phyloP scores from a whole-genome alignment of 306 rosid genomes.

The Hippophae tibetana region DNA sequence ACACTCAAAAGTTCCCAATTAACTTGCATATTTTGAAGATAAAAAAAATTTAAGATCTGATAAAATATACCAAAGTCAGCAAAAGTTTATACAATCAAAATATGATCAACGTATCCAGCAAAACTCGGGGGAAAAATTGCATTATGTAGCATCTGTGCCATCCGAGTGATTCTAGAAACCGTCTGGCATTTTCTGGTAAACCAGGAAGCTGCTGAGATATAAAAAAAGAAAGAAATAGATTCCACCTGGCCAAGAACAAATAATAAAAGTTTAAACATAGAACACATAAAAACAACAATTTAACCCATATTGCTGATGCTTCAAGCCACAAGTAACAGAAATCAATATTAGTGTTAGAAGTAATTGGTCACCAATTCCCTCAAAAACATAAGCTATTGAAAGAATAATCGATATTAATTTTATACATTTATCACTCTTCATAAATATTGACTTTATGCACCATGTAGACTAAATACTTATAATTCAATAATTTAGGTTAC shows the following conservation, averaged over 20 bases:
- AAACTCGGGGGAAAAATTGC: slow-evolving; percentile 7
- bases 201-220: neutral
- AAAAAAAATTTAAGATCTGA: neutral
- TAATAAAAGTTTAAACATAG: neutral
- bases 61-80: slow-evolving; percentile 24
- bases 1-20: slow-evolving; percentile 9
- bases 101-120: slow-evolving; percentile 1
- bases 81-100: slow-evolving; percentile 13
- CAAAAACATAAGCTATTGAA: too few relatives aligned
- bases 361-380: too few relatives aligned
- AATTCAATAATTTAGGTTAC: too few relatives aligned
- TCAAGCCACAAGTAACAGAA: neutral
- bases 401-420: too few relatives aligned
- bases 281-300: neutral
- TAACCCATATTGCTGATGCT: too few relatives aligned
- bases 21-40: slow-evolving; percentile 9
- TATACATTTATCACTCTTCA: too few relatives aligned
- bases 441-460: too few relatives aligned
- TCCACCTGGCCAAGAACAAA: neutral
- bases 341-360: too few relatives aligned
- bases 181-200: neutral
- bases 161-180: slow-evolving; percentile 2
- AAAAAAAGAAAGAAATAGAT: neutral
- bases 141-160: slow-evolving; percentile 4
- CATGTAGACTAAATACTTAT: too few relatives aligned